Percentiles rank a stretch among this genome's conserved stretches.
These are phyloP conservation scores for Teunomyces gatunensis DNA, from an alignment of 805 yeast genomes.

Conservation along the genomic window DNA sequence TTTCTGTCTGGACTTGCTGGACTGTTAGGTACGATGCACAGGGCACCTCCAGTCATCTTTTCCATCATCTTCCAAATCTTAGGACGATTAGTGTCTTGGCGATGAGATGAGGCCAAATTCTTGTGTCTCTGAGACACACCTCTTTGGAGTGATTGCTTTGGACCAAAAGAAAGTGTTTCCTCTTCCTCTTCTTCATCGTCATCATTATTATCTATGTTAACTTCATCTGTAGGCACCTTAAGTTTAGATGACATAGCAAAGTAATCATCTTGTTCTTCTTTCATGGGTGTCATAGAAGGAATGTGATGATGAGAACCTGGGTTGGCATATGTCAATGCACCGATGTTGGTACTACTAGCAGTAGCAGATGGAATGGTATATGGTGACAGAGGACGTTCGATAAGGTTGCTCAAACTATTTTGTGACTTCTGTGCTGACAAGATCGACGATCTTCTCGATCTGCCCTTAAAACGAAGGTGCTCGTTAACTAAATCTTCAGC, in stretches of 20 bases:
- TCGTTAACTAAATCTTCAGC: constrained; percentile 58
- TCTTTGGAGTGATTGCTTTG: constrained; percentile 54
- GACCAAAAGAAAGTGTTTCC: constrained; percentile 56
- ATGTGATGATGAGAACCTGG: constrained; percentile 29
- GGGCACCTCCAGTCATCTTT: constrained; percentile 78
- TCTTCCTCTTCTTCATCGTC: constrained; percentile 49
- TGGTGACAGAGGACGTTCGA: constrained; percentile 50
- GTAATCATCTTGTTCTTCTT: constrained; percentile 38
- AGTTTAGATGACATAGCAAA: constrained; percentile 31
- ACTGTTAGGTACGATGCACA: constrained; percentile 67
- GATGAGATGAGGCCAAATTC: constrained; percentile 20
- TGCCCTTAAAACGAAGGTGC: constrained; percentile 31
- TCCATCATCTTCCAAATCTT: constrained; percentile 86
- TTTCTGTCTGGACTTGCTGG: constrained; percentile 60
- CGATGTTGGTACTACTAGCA: constrained; percentile 58
- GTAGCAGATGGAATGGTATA: constrained; percentile 83
- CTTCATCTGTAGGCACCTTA: background rate
- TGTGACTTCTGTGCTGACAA: constrained; percentile 30
- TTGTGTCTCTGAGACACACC: constrained; percentile 46
- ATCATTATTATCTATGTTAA: constrained; percentile 6
- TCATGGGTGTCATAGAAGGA: constrained; percentile 37
- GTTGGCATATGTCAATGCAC: constrained; percentile 44
- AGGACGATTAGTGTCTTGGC: constrained; percentile 45
- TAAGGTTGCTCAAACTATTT: constrained; percentile 22
- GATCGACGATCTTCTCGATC: constrained; percentile 34